Evolutionary conservation across 1,284 basidiomycete genomes (phyloP).

Genomic region (Mycocalia duriaeana): DNA sequence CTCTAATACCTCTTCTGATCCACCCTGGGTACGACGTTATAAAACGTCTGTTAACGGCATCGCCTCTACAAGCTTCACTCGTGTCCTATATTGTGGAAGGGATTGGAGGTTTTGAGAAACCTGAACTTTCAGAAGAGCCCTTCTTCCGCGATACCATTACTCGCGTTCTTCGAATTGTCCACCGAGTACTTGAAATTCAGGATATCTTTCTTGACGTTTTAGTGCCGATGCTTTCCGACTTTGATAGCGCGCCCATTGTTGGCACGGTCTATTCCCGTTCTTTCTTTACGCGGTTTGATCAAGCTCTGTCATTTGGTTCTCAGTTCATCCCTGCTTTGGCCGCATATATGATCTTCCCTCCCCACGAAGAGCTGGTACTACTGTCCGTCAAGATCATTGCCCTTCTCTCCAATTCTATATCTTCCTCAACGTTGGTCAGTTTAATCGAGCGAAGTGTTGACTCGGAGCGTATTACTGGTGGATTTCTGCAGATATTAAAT

Average conservation of each 20-base stretch:
- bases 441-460: constrained; percentile 82
- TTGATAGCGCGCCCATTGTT: constrained; percentile 50
- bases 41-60: constrained; percentile 72
- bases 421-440: constrained; percentile 69
- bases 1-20: constrained; percentile 49
- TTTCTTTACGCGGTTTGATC: constrained; percentile 72
- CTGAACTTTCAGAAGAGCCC: constrained; percentile 52
- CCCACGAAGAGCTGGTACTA: constrained; percentile 71
- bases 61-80: constrained; percentile 66
- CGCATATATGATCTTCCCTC: constrained; percentile 72
- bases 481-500: constrained; percentile 71
- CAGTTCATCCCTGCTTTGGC: constrained; percentile 82
- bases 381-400: constrained; percentile 79
- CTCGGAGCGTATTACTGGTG: constrained; percentile 81
- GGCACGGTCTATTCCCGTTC: constrained; percentile 58
- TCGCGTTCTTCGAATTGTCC: constrained; percentile 79
- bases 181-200: constrained; percentile 81
- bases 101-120: constrained; percentile 71
- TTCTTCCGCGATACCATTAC: constrained; percentile 74
- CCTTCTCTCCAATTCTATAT: constrained; percentile 55
- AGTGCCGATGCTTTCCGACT: constrained; percentile 71
- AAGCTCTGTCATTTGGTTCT: constrained; percentile 73
- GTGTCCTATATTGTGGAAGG: constrained; percentile 77
- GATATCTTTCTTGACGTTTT: constrained; percentile 88
- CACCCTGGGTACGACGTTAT: constrained; percentile 91